A percentile compares a stretch with the other conserved stretches of the same genome.
Conservation (phyloP, 495 filamentous ascomycete genomes). For the Penicillium odoratum region DNA sequence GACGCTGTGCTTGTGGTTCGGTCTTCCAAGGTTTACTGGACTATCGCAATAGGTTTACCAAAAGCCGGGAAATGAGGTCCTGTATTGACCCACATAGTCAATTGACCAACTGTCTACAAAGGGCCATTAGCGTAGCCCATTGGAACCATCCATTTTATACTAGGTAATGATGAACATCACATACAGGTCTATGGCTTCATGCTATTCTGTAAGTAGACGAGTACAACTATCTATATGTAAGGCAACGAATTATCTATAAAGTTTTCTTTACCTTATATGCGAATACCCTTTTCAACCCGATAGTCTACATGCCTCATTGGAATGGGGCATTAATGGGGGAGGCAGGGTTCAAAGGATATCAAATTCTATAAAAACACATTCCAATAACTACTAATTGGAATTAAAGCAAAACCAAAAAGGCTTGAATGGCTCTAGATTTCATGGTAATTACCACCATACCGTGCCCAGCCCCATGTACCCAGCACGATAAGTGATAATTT, state of each 20-base stretch:
- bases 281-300: not conserved
- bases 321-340: conserved; percentile 5
- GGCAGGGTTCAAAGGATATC: conserved; percentile 3
- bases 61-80: conserved; percentile 9
- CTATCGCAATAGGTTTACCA: conserved; percentile 4
- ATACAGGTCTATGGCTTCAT: not conserved
- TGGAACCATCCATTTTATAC: not conserved
- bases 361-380: not conserved
- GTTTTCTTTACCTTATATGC: not conserved
- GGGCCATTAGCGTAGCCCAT: not conserved
- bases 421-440: not conserved
- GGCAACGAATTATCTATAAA: not conserved
- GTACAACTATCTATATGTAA: not conserved
- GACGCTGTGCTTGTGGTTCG: conserved; percentile 5
- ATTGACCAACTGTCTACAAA: conserved; percentile 1
- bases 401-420: not conserved
- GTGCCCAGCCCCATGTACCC: not conserved
- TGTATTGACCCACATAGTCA: conserved; percentile 7
- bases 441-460: conserved; percentile 2
- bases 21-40: conserved; percentile 6
- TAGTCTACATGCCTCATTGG: not conserved
- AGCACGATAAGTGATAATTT: conserved; percentile 24
- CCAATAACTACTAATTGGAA: conserved; percentile 1
- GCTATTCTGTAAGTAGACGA: not conserved
- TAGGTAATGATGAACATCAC: not conserved